These are phyloP conservation scores for Penicillium sp. DNA, from an alignment of 2,329 filamentous ascomycete genomes.

Conservation along the genomic window DNA sequence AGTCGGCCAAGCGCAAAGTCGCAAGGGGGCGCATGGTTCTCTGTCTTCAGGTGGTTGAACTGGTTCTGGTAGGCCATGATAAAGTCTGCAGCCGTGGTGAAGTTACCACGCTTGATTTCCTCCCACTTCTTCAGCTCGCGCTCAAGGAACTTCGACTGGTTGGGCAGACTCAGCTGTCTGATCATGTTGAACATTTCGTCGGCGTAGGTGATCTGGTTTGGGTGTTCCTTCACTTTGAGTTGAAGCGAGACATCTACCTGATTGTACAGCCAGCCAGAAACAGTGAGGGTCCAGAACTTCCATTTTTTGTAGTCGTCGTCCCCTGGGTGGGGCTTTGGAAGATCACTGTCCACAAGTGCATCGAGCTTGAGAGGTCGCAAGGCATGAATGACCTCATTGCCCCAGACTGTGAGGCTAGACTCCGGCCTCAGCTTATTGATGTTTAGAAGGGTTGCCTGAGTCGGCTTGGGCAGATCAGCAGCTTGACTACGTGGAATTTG, in stretches of 20 bases:
- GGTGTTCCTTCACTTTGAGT: not conserved
- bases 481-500: not conserved
- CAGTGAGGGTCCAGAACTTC: not conserved
- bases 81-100: not conserved
- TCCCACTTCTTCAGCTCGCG: not conserved
- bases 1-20: not conserved
- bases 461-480: not conserved
- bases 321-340: not conserved
- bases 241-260: not conserved
- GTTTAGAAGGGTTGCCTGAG: not conserved
- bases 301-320: not conserved
- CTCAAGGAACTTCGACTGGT: not conserved
- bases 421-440: not conserved
- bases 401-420: not conserved
- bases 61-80: constrained; percentile 4
- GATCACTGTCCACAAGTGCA: not conserved
- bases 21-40: not conserved
- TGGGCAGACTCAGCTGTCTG: not conserved
- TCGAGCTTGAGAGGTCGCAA: not conserved
- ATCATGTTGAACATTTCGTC: not conserved
- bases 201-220: not conserved
- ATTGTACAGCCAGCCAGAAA: not conserved
- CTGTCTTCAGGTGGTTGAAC: not conserved
- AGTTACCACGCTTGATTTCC: not conserved
- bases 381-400: not conserved